A percentile compares a stretch with the other conserved stretches of the same genome.
These are phyloP conservation scores for Hebeloma cylindrosporum DNA, from an alignment of 768 basidiomycete genomes.

Conservation along the genomic window DNA sequence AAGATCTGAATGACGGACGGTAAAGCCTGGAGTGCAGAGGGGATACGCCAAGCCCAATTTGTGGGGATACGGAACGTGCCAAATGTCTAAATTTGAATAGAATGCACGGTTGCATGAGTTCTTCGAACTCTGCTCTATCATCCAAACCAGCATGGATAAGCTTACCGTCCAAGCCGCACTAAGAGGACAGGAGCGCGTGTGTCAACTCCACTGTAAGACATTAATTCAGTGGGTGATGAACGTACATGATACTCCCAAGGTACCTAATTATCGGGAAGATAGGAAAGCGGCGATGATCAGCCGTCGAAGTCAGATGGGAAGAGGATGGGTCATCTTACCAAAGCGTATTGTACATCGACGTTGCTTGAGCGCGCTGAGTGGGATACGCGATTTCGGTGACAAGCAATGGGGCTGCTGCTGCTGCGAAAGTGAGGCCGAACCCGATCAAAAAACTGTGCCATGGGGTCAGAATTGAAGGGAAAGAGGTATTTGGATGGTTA, in stretches of 20 bases:
- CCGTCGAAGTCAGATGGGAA: neutral
- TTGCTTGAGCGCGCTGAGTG: slow-evolving; percentile 67
- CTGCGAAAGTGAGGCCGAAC: slow-evolving; percentile 64
- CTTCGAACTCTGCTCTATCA: too few species aligned
- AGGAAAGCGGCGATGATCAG: neutral
- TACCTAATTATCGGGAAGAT: slow-evolving; percentile 34
- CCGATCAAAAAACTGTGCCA: slow-evolving; percentile 53
- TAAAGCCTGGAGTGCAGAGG: slow-evolving; percentile 60
- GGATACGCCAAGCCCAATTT: slow-evolving; percentile 73
- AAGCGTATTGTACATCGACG: slow-evolving; percentile 68
- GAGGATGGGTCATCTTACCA: slow-evolving; percentile 44
- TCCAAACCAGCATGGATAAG: neutral
- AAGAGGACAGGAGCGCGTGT: neutral
- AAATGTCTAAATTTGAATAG: slow-evolving; percentile 49
- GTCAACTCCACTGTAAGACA: neutral
- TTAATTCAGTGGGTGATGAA: slow-evolving; percentile 4
- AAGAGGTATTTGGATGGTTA: neutral
- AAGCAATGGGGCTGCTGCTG: slow-evolving; percentile 71
- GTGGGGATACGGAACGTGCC: slow-evolving; percentile 62
- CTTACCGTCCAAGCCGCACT: slow-evolving; percentile 63
- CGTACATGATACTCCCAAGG: slow-evolving; percentile 65
- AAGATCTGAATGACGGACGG: slow-evolving; percentile 60
- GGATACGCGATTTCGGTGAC: slow-evolving; percentile 77
- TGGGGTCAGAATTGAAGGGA: neutral
- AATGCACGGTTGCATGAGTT: too few species aligned